Conservation (phyloP, 1,284 basidiomycete species). For the Ganoderma multipileum region DNA sequence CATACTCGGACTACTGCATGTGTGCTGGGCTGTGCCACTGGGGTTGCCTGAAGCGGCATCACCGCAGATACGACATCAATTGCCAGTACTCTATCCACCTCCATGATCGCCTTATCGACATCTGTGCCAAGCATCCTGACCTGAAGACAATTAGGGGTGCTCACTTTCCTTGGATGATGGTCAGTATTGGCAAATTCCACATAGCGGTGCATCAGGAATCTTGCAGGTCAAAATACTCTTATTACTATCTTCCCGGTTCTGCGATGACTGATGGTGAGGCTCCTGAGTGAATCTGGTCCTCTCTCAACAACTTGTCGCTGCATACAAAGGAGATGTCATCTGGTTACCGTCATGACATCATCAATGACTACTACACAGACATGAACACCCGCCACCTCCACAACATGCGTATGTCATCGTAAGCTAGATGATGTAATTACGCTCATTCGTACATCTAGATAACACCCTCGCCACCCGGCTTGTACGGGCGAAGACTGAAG, state of each 20-base stretch:
- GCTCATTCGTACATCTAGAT: too few species aligned
- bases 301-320: conserved; percentile 5
- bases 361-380: conserved; percentile 17
- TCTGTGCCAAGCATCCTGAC: background rate
- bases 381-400: conserved; percentile 16
- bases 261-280: conserved; percentile 22
- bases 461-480: background rate
- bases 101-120: background rate
- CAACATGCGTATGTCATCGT: conserved; percentile 11
- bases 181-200: conserved; percentile 19
- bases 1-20: background rate
- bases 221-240: conserved; percentile 11
- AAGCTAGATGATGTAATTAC: too few species aligned
- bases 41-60: background rate
- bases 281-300: conserved; percentile 15
- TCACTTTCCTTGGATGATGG: conserved; percentile 6
- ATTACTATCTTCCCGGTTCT: conserved; percentile 13
- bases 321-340: conserved; percentile 19
- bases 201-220: background rate
- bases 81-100: conserved; percentile 15
- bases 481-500: background rate
- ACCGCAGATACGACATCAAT: conserved; percentile 17
- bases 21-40: background rate
- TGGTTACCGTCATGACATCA: conserved; percentile 20
- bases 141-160: too few species aligned